Evolutionary conservation across 2,329 filamentous ascomycete species (phyloP).

Genomic region (Beauveria sp.): DNA sequence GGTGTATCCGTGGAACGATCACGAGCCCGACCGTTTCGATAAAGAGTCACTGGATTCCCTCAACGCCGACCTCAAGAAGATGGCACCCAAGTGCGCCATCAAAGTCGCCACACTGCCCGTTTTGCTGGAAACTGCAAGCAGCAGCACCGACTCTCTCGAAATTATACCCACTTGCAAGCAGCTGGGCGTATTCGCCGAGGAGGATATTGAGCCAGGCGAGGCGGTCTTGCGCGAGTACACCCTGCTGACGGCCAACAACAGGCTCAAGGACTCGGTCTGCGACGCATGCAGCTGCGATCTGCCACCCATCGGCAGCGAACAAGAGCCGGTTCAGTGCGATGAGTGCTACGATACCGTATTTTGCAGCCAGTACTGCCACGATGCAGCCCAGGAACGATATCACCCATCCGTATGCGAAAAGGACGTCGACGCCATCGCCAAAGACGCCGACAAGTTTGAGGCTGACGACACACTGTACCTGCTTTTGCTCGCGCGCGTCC

Average conservation of each 20-base stretch:
- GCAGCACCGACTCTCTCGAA: constrained; percentile 40
- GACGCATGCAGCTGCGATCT: constrained; percentile 79
- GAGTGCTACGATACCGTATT: constrained; percentile 61
- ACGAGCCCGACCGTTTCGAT: constrained; percentile 64
- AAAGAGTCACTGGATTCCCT: constrained; percentile 61
- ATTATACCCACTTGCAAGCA: constrained; percentile 59
- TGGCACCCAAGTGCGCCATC: constrained; percentile 78
- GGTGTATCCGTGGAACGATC: constrained; percentile 61
- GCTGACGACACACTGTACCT: constrained; percentile 56
- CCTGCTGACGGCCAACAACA: constrained; percentile 80
- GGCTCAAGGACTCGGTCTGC: constrained; percentile 77
- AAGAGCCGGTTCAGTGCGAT: constrained; percentile 46
- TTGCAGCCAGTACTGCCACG: constrained; percentile 52
- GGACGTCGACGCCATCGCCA: constrained; percentile 58
- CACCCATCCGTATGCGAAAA: constrained; percentile 60
- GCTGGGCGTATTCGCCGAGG: constrained; percentile 81
- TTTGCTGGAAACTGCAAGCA: constrained; percentile 49
- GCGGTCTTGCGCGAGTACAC: constrained; percentile 75
- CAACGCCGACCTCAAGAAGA: constrained; percentile 59
- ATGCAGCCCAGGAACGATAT: constrained; percentile 50
- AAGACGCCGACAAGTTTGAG: constrained; percentile 53
- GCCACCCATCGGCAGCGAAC: constrained; percentile 46
- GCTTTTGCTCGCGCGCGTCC: constrained; percentile 51
- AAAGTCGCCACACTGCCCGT: constrained; percentile 68
- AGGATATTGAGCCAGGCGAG: constrained; percentile 71